A percentile compares a stretch with the other conserved stretches of the same genome.
These are phyloP conservation scores for Otatea glauca DNA, from an alignment of 176 grass and related monocot genomes.

Conservation along the genomic window DNA sequence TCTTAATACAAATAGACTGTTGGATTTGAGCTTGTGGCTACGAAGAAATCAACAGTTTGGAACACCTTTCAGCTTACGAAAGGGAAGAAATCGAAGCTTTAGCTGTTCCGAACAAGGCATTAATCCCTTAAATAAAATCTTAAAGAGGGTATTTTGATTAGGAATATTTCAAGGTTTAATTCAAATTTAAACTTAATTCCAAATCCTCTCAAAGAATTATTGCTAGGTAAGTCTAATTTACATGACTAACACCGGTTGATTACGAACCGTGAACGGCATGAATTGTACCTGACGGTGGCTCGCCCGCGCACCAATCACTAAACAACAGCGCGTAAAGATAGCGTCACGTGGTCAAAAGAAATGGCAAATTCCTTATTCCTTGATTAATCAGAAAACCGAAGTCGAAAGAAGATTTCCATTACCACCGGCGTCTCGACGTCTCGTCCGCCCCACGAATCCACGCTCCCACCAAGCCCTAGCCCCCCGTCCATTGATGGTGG, in stretches of 20 bases:
- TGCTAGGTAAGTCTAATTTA: not conserved
- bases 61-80: too few relatives aligned
- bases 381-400: conserved; percentile 32
- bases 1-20: too few relatives aligned
- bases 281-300: not conserved
- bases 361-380: not conserved
- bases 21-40: too few relatives aligned
- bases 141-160: too few relatives aligned
- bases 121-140: too few relatives aligned
- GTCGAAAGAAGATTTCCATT: not conserved
- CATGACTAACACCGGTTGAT: not conserved
- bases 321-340: conserved; percentile 34
- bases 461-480: conserved; percentile 52
- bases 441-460: conserved; percentile 26
- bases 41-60: too few relatives aligned
- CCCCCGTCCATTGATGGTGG: conserved; percentile 48
- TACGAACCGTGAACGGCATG: not conserved
- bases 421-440: conserved; percentile 10
- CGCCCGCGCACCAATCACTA: not conserved
- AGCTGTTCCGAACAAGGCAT: too few relatives aligned
- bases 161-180: too few relatives aligned
- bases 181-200: too few relatives aligned
- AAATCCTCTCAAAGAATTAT: too few relatives aligned
- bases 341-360: conserved; percentile 28
- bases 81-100: too few relatives aligned